Base-by-base conservation (phyloP, 2,329 filamentous ascomycete genomes). In the Rachicladosporium sp. region DNA sequence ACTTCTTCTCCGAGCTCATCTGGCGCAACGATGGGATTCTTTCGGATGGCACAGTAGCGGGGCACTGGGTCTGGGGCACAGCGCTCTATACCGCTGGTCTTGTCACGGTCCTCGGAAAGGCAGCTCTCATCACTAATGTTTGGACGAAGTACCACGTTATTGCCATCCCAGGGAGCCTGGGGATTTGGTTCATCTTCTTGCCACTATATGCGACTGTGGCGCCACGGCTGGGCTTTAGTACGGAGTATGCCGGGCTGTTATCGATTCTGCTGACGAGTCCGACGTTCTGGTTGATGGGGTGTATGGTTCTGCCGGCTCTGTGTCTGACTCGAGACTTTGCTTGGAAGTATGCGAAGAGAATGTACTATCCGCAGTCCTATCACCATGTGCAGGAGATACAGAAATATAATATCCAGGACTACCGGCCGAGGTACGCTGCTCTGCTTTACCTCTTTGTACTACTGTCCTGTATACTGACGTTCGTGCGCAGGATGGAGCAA, bases 321-420 rank as follows among this genome's bases (percentile, higher is more conserved):
- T 96, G 89, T 60, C 71, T 98, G 36, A 63, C 88, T 37, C 74
- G 91, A 53, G 91, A 98, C 60, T 84, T 94, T 62, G 78, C 81
- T 3, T 98, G 89, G 88, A 98, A 98, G 70, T 98, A 96, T 53
- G 79, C 77, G 45, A 95, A 94, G 70, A 76, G 91, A 49, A 95
- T 98, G 87, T 98, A 96, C 66, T 81, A 80, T 51, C 91, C 91
- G 13, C 83, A 95, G 64, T 79, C 85, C 33, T 98, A 98, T 57
- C 91, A 98, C 54, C 91, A 98, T 61, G 91, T 98, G 47, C 91
- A 98, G 64, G 91, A 98, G 67, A 98, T 98, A 52, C 91, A 98
- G 63, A 98, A 98, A 67, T 98, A 96, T 68, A 98, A 98, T 54
- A 94, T 98, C 44, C 91, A 98, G 66, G 91, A 98, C 66, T 98